These are phyloP conservation scores for Hymenoscyphus albidus DNA, from an alignment of 2,329 filamentous ascomycete species.

Conservation along the genomic window DNA sequence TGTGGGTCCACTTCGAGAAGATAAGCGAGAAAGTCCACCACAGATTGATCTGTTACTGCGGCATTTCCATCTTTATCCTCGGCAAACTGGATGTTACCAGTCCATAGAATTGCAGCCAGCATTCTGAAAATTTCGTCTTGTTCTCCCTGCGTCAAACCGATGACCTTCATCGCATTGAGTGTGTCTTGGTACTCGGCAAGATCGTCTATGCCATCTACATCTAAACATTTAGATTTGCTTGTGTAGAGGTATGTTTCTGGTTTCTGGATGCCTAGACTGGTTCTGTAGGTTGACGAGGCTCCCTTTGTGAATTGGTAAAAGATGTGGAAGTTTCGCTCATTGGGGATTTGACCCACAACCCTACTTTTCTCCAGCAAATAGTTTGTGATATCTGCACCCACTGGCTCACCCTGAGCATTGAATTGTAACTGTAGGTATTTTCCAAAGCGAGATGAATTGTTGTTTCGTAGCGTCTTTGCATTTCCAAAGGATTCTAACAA, in stretches of 20 bases:
- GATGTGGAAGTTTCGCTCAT: conserved; percentile 98
- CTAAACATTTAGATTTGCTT: conserved; percentile 87
- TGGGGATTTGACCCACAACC: conserved; percentile 89
- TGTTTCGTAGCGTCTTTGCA: conserved; percentile 95
- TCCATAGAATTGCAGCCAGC: conserved; percentile 86
- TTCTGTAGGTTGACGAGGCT: conserved; percentile 79
- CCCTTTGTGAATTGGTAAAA: conserved; percentile 99
- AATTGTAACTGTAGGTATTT: conserved; percentile 98
- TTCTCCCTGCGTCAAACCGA: conserved; percentile 81
- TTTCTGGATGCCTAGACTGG: conserved; percentile 85
- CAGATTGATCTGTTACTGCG: conserved; percentile 79
- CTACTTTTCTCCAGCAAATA: conserved; percentile 93
- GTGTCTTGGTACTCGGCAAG: conserved; percentile 85
- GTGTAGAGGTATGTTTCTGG: conserved; percentile 93
- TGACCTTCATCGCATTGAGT: conserved; percentile 88
- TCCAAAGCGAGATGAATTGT: conserved; percentile 97
- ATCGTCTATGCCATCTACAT: conserved; percentile 93
- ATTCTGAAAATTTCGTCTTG: conserved; percentile 97
- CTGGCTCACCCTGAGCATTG: conserved; percentile 83
- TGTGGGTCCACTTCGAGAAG: conserved; percentile 81
- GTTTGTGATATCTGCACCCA: conserved; percentile 97
- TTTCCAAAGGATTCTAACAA: conserved; percentile 97
- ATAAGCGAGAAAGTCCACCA: conserved; percentile 93
- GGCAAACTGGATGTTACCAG: conserved; percentile 86
- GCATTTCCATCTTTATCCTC: conserved; percentile 91